Conservation (phyloP, 306 rosid genomes). For the Hippophae rhamnoides region DNA sequence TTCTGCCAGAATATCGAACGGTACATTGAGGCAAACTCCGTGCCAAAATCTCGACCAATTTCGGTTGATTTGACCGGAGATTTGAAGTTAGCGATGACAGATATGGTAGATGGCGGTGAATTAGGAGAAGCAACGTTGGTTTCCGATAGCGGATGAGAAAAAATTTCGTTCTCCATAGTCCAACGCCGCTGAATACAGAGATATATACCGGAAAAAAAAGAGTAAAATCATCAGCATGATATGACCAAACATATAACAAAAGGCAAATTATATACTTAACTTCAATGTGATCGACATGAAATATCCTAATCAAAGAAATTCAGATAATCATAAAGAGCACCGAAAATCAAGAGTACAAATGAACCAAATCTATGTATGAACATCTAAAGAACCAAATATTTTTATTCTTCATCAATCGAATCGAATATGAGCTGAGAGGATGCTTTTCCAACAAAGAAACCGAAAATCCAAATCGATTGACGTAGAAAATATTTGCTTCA, state of each 20-base stretch:
- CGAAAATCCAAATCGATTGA: neutral
- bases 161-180: conserved; percentile 22
- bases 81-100: neutral
- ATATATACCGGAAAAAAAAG: neutral
- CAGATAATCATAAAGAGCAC: neutral
- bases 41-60: conserved; percentile 16
- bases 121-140: conserved; percentile 12
- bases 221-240: too few species aligned
- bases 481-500: neutral
- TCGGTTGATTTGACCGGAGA: conserved; percentile 7
- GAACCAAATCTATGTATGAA: too few species aligned
- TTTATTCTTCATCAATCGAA: too few species aligned
- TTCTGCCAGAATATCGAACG: conserved; percentile 30
- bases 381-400: too few species aligned
- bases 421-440: too few species aligned
- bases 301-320: too few species aligned
- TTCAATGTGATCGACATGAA: too few species aligned
- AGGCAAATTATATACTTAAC: too few species aligned
- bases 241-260: too few species aligned
- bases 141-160: conserved; percentile 16
- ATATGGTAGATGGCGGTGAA: conserved; percentile 4
- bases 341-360: neutral
- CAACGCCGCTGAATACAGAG: neutral
- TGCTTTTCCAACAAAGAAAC: too few species aligned
- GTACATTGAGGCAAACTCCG: conserved; percentile 28